These are phyloP conservation scores for Sorghum bicolor DNA, from an alignment of 176 grass and related monocot genomes.

Conservation along the genomic window DNA sequence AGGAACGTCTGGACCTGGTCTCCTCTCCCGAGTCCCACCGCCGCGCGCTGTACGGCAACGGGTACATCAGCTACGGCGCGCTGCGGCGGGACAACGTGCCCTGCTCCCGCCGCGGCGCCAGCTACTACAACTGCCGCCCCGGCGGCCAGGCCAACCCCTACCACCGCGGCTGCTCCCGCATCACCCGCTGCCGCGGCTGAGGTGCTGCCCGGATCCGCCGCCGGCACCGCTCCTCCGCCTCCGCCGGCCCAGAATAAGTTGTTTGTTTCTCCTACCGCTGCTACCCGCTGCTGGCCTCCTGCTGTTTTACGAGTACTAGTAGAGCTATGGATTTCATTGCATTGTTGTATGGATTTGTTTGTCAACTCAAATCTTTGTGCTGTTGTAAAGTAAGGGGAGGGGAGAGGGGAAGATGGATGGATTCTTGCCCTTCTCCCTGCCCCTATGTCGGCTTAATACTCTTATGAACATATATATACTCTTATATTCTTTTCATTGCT, in stretches of 20 bases:
- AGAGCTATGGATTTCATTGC: slow-evolving; percentile 18
- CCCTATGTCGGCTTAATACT: slow-evolving; percentile 5
- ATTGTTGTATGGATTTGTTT: slow-evolving; percentile 15
- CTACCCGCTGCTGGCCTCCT: not conserved
- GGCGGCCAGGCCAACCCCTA: slow-evolving; percentile 71
- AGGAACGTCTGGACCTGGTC: slow-evolving; percentile 2
- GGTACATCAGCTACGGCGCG: slow-evolving; percentile 80
- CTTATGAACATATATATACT: not conserved
- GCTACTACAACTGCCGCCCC: slow-evolving; percentile 90
- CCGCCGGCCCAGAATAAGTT: slow-evolving; percentile 16
- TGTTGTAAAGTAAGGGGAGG: slow-evolving; percentile 35
- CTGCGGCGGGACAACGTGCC: slow-evolving; percentile 60
- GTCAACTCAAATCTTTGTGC: not conserved
- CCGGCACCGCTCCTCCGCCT: not conserved
- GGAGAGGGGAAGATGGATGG: not conserved
- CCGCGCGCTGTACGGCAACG: slow-evolving; percentile 32
- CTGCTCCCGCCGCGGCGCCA: slow-evolving; percentile 67
- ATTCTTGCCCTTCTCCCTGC: not conserved
- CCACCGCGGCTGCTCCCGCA: slow-evolving; percentile 70
- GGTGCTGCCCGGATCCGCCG: not conserved
- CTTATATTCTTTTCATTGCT: not conserved
- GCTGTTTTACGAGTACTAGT: not conserved
- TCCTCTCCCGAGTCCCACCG: slow-evolving; percentile 25
- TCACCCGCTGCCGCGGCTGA: slow-evolving; percentile 74
- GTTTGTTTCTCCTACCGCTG: not conserved